phyloP scores from a whole-genome alignment of 805 yeast species.

The Priceomyces haplophilus region DNA sequence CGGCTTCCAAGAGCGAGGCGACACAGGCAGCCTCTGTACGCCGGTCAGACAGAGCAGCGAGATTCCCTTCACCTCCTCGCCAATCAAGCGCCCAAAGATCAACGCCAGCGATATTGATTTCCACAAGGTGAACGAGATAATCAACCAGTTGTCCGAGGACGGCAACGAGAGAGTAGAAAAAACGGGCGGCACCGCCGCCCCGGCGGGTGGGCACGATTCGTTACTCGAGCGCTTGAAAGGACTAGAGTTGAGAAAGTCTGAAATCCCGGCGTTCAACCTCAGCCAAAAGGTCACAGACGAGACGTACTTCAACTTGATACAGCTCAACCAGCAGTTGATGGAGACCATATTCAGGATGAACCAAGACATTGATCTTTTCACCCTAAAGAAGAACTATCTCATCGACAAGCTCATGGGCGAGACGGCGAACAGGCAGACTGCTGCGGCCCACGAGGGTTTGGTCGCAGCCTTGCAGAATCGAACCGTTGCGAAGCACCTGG shows the following conservation, averaged over 20 bases:
- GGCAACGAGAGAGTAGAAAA: not conserved
- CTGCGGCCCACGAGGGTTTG: not conserved
- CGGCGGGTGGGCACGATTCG: no score
- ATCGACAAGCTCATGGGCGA: not conserved
- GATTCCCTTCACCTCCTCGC: not conserved
- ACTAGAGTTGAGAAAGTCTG: conserved; percentile 1
- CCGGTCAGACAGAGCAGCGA: not conserved
- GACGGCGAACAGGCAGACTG: not conserved
- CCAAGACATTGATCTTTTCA: conserved; percentile 12
- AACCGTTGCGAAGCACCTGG: not conserved
- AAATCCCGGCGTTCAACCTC: conserved; percentile 4
- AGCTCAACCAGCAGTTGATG: conserved; percentile 13
- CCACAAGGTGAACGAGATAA: not conserved
- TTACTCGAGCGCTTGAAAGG: not conserved
- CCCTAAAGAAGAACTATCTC: conserved; percentile 9
- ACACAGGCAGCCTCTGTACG: not conserved
- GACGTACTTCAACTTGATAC: conserved; percentile 14
- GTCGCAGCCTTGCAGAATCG: not conserved
- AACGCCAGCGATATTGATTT: not conserved
- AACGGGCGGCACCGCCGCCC: no score
- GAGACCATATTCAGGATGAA: conserved; percentile 12
- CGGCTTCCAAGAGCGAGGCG: not conserved
- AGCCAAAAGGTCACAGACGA: conserved; percentile 3
- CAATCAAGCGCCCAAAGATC: not conserved
- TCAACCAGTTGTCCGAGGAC: conserved; percentile 1